A percentile compares a stretch with the other conserved stretches of the same genome.
phyloP scores from a whole-genome alignment of 768 basidiomycete genomes.

The Tricholoma furcatifolium region DNA sequence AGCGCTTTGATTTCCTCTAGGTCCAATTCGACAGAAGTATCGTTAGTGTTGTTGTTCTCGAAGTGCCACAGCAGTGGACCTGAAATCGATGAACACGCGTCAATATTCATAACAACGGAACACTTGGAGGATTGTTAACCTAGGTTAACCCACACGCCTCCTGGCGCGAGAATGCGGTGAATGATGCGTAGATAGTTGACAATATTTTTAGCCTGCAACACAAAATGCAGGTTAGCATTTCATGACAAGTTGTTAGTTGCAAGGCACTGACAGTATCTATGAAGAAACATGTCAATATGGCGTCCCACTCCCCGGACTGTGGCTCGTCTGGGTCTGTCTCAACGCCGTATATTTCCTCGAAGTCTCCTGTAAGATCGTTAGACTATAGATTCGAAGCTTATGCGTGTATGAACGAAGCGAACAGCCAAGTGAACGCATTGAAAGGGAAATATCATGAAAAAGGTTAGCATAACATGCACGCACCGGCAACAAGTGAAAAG shows the following conservation, averaged over 20 bases:
- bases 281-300: conserved; percentile 94
- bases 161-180: conserved; percentile 76
- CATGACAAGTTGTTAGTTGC: background rate
- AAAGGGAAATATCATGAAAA: background rate
- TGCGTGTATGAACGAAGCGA: background rate
- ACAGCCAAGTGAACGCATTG: background rate
- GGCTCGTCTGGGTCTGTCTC: conserved; percentile 55
- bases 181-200: conserved; percentile 89
- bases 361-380: conserved; percentile 59
- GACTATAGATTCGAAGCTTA: background rate
- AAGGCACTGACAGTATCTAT: conserved; percentile 76
- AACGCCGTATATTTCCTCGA: conserved; percentile 86
- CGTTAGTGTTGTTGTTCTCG: conserved; percentile 82
- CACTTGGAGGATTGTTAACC: conserved; percentile 39
- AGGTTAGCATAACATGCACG: conserved; percentile 13
- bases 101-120: background rate
- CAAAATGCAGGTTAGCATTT: background rate
- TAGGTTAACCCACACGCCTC: conserved; percentile 91
- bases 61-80: conserved; percentile 98
- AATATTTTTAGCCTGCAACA: conserved; percentile 79
- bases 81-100: conserved; percentile 17
- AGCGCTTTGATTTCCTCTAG: conserved; percentile 86
- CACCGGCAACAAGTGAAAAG: conserved; percentile 87
- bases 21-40: conserved; percentile 83
- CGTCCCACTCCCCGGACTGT: conserved; percentile 82